phyloP scores from a whole-genome alignment of 352 stramenopile species.

The Phytopythium mirpurense region DNA sequence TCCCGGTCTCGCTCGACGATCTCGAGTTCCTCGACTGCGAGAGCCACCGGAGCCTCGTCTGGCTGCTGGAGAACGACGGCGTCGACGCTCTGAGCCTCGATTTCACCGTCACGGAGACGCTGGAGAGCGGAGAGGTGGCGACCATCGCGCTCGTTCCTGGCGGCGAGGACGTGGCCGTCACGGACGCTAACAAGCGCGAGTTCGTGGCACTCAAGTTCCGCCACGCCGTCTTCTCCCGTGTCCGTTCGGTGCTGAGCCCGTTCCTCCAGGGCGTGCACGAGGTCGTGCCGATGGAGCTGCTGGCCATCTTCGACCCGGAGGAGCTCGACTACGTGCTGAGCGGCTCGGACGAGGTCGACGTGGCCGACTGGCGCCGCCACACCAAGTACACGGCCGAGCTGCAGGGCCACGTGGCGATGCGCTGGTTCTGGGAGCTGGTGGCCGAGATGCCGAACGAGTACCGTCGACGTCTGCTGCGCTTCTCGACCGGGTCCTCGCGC shows the following conservation, averaged over 20 bases:
- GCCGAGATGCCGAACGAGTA: constrained; percentile 48
- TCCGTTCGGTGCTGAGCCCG: too few species aligned
- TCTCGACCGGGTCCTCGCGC: constrained; percentile 49
- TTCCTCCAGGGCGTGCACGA: constrained; percentile 92
- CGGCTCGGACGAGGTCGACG: constrained; percentile 89
- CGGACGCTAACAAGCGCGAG: constrained; percentile 87
- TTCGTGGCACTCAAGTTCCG: constrained; percentile 86
- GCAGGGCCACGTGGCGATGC: constrained; percentile 15
- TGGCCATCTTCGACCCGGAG: constrained; percentile 94
- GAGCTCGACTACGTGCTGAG: constrained; percentile 94
- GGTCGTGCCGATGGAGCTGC: constrained; percentile 87
- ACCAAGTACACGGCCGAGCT: constrained; percentile 45
- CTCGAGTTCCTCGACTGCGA: constrained; percentile 53
- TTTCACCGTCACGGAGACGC: constrained; percentile 37
- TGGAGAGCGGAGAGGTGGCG: constrained; percentile 13
- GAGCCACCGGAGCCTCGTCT: constrained; percentile 31
- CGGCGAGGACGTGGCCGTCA: constrained; percentile 66
- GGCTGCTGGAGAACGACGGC: constrained; percentile 40
- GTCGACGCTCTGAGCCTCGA: constrained; percentile 35
- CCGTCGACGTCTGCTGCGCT: constrained; percentile 42
- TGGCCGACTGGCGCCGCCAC: constrained; percentile 91
- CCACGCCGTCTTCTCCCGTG: too few species aligned
- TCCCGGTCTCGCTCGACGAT: constrained; percentile 88
- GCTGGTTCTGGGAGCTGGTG: constrained; percentile 64
- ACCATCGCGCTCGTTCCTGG: constrained; percentile 23